Evolutionary conservation across 2,329 filamentous ascomycete species (phyloP), one percentile per base, ranked within the genome.

Genomic region (Nemania sp.): DNA sequence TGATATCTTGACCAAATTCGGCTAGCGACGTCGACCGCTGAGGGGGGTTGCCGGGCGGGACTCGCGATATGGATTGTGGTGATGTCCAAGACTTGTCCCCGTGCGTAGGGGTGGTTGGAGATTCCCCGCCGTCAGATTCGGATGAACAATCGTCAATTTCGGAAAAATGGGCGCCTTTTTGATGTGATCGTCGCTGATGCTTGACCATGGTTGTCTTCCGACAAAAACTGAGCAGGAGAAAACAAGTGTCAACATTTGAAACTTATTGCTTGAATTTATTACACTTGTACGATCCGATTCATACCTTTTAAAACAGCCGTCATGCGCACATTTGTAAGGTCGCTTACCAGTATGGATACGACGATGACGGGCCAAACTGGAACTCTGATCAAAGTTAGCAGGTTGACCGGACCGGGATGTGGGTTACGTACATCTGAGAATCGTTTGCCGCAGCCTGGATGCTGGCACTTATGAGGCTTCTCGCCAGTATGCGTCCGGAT

Each of bases 161-260:
- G 49, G 80, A 79, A 34, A 78, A 76, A 61, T 83, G 76, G 50
- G 81, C 72, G 31, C 82, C 78, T 59, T 81, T 78, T 63, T 84
- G 81, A 65, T 86, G 82, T 1, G 81, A 83, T 22, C 82, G 76
- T 47, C 82, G 75, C 66, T 86, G 82, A 66, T 86, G 83, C 71
- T 86, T 86, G 49, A 86, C 81, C 83, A 86, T 85, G 50, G 84
- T 88, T 5, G 85, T 88, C 69, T 89, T 89, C 49, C 86, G 79
- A 70, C 86, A 89, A 68, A 89, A 89, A 69, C 86, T 87, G 60
- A 9, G 33, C 11, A 43, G 20, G 19, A 20, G 17, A 34, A 3
- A 28, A 20, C 12, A 41, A 5, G n/a, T 22, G 26, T 63, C 39
- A 61, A 53, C 26, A 22, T 46, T 45, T n/a, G n/a, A n/a, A n/a